Evolutionary conservation across 805 yeast genomes (phyloP), one percentile per base, ranked within the genome.

Genomic region (Yarrowia sp.): DNA sequence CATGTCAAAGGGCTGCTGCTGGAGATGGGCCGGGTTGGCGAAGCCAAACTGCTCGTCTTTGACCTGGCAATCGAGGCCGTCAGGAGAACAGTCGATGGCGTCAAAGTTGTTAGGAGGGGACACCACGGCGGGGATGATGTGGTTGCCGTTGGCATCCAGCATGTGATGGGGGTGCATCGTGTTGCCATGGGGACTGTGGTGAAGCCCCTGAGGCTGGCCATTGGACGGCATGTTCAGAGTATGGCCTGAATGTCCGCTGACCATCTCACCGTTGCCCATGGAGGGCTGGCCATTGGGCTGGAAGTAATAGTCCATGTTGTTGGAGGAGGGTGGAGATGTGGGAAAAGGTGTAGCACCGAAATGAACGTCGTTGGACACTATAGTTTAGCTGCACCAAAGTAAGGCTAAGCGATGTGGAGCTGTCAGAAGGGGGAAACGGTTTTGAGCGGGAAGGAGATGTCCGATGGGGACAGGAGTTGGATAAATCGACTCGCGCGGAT

Each of bases 101-200:
- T 56, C 63, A 56, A 56, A 56, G 63, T 56, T 56, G 63, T 56
- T 56, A 35, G 65, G 65, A 2, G 65, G 65, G 36, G 65, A 59
- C 2, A 59, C 52, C 41, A 59, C 52, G 4, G 50, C 48, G 14
- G 52, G 65, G 9, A 45, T 59, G 35, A 59, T 59, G 52, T 43
- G 41, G 65, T 43, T 45, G 8, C 65, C 65, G 42, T 43, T 43
- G 42, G 65, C 65, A 19, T 59, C 63, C 26, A 56, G 63, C 63
- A 56, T 56, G 10, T 41, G 48, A 40, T 56, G 63, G 26, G 63
- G 48, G 48, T 56, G 45, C 61, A 55, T 55, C 16, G 36, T 55
- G 45, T 22, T 38, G 45, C 7, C 32, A 26, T 26, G 32, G 7
- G 32, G 36, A 7, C 19, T 12, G 5, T 50, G 56, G 2, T 50